Evolutionary conservation across 2,329 filamentous ascomycete genomes (phyloP), one percentile per base, ranked within the genome.

Genomic region (Thelonectria discophora): DNA sequence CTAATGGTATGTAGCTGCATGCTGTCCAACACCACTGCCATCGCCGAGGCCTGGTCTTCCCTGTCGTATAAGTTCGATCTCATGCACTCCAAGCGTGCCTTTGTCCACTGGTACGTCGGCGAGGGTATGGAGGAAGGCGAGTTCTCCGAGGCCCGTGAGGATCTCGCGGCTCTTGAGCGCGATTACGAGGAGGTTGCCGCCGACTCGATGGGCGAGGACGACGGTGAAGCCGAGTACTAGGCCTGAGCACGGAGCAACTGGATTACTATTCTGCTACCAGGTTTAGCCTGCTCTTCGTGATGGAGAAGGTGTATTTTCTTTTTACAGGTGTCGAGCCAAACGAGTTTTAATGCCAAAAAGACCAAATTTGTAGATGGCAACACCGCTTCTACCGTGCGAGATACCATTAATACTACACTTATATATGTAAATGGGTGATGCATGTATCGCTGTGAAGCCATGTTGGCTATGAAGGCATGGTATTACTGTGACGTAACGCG

Each of bases 91-190:
- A 91, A 91, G 85, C 88, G 89, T 68, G 88, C 89, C 63, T 91
- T 91, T 72, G 88, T 91, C 47, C 88, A 91, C 80, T 91, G 89
- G 89, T 91, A 91, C 69, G 92, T 95, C 55, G 92, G 92, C 68
- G 92, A 95, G 81, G 92, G 92, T 81, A 95, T 95, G 92, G 92
- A 95, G 82, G 92, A 95, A 78, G 92, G 92, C 72, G 92, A 95
- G 79, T 95, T 95, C 82, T 91, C 89, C 65, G 92, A 95, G 80
- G 92, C 92, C 64, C 89, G 92, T 70, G 92, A 95, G 82, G 92
- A 95, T 77, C 83, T 95, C 63, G 92, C 92, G 65, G 92, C 92
- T 48, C 83, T 95, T 32, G 92, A 94, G 84, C 92, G 90, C 82
- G 91, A 94, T 73, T 94, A 94, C 76, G 91, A 93, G 79, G 91